A percentile compares a stretch with the other conserved stretches of the same genome.
These are phyloP conservation scores for Podaxis rugospora DNA, from an alignment of 768 basidiomycete species.

Conservation along the genomic window DNA sequence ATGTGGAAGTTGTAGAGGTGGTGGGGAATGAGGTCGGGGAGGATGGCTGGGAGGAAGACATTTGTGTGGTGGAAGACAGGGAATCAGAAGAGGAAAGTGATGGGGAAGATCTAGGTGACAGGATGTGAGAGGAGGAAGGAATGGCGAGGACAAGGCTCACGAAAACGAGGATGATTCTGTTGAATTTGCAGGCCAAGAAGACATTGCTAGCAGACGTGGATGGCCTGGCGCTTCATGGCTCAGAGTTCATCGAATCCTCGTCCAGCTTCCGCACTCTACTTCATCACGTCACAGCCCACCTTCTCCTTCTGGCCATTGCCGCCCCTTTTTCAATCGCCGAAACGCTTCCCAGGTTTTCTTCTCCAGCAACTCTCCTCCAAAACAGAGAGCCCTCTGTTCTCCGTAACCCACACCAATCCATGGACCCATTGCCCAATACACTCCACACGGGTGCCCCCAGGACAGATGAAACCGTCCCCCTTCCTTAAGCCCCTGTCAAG, in stretches of 20 bases:
- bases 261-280: background rate
- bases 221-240: background rate
- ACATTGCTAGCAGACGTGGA: conserved; percentile 1
- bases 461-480: too few relatives aligned
- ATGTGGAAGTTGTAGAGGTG: conserved; percentile 13
- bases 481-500: background rate
- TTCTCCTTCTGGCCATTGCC: background rate
- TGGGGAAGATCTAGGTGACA: conserved; percentile 16
- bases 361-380: background rate
- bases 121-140: conserved; percentile 14
- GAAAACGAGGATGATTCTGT: background rate
- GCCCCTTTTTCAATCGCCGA: background rate
- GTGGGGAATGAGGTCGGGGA: conserved; percentile 16
- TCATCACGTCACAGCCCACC: background rate
- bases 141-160: conserved; percentile 15
- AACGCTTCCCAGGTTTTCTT: background rate
- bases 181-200: background rate
- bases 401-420: background rate
- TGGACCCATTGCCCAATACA: too few relatives aligned
- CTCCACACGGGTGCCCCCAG: too few relatives aligned
- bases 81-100: conserved; percentile 17
- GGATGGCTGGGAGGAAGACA: conserved; percentile 12
- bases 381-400: background rate
- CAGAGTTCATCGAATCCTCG: conserved; percentile 4
- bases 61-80: conserved; percentile 13